These are phyloP conservation scores for Austroboletus eburneus DNA, from an alignment of 768 basidiomycete genomes.

Conservation along the genomic window DNA sequence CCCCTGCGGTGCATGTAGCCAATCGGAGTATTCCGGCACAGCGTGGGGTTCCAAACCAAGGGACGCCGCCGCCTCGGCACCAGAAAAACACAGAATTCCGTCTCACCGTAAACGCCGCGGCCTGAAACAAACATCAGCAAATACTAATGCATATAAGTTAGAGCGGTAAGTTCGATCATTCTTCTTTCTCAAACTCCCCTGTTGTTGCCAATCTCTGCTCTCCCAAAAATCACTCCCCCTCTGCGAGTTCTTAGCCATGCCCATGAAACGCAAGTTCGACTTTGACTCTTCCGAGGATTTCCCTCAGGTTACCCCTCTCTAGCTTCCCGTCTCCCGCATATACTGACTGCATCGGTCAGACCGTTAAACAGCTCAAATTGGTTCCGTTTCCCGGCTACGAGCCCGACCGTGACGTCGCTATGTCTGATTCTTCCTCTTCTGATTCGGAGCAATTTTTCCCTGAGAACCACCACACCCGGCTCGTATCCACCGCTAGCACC, in stretches of 20 bases:
- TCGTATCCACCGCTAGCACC: conserved; percentile 65
- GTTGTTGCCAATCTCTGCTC: conserved; percentile 1
- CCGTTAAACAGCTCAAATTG: conserved; percentile 67
- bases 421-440: conserved; percentile 53
- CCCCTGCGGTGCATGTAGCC: conserved; percentile 13
- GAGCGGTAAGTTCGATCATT: conserved; percentile 16
- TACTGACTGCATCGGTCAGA: conserved; percentile 32
- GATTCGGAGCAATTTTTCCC: conserved; percentile 58
- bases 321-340: conserved; percentile 13
- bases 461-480: conserved; percentile 53
- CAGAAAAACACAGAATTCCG: conserved; percentile 17
- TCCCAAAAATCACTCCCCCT: conserved; percentile 6
- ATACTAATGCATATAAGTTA: conserved; percentile 29
- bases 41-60: background rate
- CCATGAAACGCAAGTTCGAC: conserved; percentile 74
- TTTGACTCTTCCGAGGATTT: conserved; percentile 50
- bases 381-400: conserved; percentile 70
- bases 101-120: conserved; percentile 20
- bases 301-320: conserved; percentile 38
- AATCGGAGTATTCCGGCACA: conserved; percentile 27
- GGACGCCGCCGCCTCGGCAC: conserved; percentile 15
- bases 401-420: conserved; percentile 60
- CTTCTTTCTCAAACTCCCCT: conserved; percentile 26
- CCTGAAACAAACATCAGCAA: conserved; percentile 23
- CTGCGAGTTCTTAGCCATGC: conserved; percentile 41